Base-by-base conservation (phyloP, 352 stramenopile species). In the Plasmopara halstedii region DNA sequence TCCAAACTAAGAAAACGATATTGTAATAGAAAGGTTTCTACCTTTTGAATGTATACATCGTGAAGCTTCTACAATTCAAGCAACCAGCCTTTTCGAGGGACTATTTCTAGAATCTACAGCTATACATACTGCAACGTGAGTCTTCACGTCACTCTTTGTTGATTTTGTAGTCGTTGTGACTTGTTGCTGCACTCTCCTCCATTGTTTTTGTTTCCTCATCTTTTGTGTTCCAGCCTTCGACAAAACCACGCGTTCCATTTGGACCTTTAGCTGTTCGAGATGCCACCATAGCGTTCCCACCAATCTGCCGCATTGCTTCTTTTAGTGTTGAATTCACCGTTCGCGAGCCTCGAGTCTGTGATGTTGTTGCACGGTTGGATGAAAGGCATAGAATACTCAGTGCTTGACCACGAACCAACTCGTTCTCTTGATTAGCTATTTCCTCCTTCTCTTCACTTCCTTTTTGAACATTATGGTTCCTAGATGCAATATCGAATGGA, bases 201-300 rank as follows among this genome's bases (percentile, higher is more conserved):
- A 34, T 38, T 22, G 26, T 41, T 37, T 57, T 31, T 2, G 22
- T 29, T 11, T 53, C 26, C 22, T 39, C 55, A 10, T 58, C 38
- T 14, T 39, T 36, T 20, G 46, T 48, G 17, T 70, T 64, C 80
- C 80, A 88, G 13, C 73, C 73, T 4, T 64, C 49, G 34, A 22
- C 31, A 58, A 91, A 91, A 4, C 80, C 80, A 38, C 77, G 74
- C 18, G 76, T 75, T 50, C 76, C 80, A 46, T 91, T 70, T 1
- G 76, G 80, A 3, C 80, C 80, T 46, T 81, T 85, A 11, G 76
- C 80, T 66, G 83, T 88, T 36, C 77, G 70, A 31, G 72, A 84
- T 18, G 61, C 56, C 20, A 71, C 71, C 42, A 83, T 65, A 0
- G 76, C 73, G 19, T 62, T 83, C n/a, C 64, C 73, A 15, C 73